These are phyloP conservation scores for Trypethelium eluteriae DNA, from an alignment of 495 filamentous ascomycete genomes.

Conservation along the genomic window DNA sequence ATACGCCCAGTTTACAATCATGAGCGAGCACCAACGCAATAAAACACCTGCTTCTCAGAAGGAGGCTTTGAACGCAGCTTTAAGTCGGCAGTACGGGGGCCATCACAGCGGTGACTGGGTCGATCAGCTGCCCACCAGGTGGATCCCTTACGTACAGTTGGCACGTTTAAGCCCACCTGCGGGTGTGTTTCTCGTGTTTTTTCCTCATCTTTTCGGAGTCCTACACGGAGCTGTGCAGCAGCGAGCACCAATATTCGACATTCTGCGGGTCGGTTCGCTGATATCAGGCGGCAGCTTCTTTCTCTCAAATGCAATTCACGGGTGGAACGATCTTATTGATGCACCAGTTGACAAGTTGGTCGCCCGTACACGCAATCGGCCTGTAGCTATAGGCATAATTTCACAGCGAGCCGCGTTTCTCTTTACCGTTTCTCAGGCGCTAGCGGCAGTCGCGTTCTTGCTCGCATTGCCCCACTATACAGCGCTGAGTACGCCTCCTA, in stretches of 20 bases:
- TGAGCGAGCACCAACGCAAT: no score
- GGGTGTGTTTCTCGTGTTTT: slow-evolving; percentile 36
- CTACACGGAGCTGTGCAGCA: slow-evolving; percentile 33
- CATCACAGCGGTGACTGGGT: not conserved
- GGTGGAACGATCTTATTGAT: slow-evolving; percentile 42
- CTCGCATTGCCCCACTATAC: slow-evolving; percentile 22
- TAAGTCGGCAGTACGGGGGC: not conserved
- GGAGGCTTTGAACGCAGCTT: no score
- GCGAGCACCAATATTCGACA: slow-evolving; percentile 18
- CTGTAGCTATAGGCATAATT: slow-evolving; percentile 38
- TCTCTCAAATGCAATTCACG: slow-evolving; percentile 37
- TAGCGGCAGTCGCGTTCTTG: slow-evolving; percentile 24
- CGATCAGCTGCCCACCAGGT: not conserved
- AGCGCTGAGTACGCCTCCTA: not conserved
- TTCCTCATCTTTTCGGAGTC: slow-evolving; percentile 38
- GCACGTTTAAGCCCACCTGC: slow-evolving; percentile 35
- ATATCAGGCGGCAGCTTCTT: slow-evolving; percentile 39
- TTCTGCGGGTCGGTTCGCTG: slow-evolving; percentile 22
- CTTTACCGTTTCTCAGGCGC: slow-evolving; percentile 24
- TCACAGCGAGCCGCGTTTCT: slow-evolving; percentile 31
- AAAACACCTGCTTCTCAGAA: no score
- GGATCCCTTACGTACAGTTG: slow-evolving; percentile 34
- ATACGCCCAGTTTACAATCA: no score
- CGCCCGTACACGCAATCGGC: slow-evolving; percentile 34
- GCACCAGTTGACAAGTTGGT: slow-evolving; percentile 35